Base-by-base conservation (phyloP, 139 green algal species). In the Prasinococcaceae sp. region DNA sequence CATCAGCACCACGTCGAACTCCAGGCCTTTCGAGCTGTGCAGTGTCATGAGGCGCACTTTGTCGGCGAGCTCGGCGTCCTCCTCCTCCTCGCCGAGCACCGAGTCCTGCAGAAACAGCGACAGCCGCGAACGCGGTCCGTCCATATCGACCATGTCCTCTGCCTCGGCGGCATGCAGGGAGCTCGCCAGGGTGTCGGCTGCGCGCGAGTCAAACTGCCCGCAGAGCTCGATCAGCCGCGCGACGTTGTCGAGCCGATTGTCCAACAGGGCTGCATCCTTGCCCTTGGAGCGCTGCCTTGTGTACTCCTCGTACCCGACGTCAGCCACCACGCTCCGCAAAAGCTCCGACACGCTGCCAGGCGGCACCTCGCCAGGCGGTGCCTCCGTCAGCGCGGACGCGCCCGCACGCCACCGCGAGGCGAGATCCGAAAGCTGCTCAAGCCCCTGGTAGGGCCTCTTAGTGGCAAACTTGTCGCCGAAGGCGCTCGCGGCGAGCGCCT, bases 21-120 rank as follows among this genome's bases (percentile, higher is more conserved):
- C 76, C 10, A 81, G 65, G 8, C 76, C 76, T 40, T 84, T 84
- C 25, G 73, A 60, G 0, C 58, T 58, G 57, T 84, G 76, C 36
- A 84, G 45, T 1, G 76, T 80, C 62, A 73, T 72, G 9, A 84
- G 50, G 3, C 61, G 61, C 45, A 81, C 76, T 1, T 26, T 26
- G 17, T 61, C 41, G 10, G 22, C 53, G 28, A 20, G 8, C 33
- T 29, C 30, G 6, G n/a, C n/a, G n/a, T 58, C 38, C 24, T 47
- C 38, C 33, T 32, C 35, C 17, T 57, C 50, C 12, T 37, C 40
- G 3, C 46, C 52, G 1, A 25, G 52, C n/a, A 75, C 66, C 1
- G 47, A 48, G n/a, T 19, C 48, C 16, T 30, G 61, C 44, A 55
- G 54, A 17, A 83, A 48, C 24, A n/a, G n/a, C n/a, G n/a, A n/a